These are phyloP conservation scores for Collybia mongolica DNA, from an alignment of 768 basidiomycete species.

Conservation along the genomic window DNA sequence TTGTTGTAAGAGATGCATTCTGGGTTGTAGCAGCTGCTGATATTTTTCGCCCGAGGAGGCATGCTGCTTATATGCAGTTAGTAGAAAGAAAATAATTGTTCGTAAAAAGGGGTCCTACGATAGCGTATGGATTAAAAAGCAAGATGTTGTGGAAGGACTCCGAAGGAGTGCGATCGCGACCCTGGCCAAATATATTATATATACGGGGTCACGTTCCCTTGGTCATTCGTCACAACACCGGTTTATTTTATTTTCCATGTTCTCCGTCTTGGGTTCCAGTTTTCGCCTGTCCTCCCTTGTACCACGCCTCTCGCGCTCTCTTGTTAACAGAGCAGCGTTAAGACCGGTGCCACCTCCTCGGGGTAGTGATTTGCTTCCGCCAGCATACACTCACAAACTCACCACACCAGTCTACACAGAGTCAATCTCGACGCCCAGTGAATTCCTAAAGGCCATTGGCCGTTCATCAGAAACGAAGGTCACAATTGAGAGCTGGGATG, in stretches of 20 bases:
- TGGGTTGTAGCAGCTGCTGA: conserved; percentile 2
- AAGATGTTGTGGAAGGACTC: no score
- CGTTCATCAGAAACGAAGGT: conserved; percentile 66
- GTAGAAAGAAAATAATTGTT: no score
- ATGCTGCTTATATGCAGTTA: no score
- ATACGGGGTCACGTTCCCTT: no score
- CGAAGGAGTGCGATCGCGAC: neutral
- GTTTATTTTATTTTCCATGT: conserved; percentile 7
- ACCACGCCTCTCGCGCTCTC: conserved; percentile 27
- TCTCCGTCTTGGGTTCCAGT: conserved; percentile 9
- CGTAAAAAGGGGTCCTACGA: no score
- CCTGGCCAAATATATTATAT: neutral
- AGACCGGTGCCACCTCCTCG: conserved; percentile 34
- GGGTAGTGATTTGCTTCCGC: conserved; percentile 24
- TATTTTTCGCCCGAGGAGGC: no score
- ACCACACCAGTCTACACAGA: conserved; percentile 28
- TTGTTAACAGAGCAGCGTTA: conserved; percentile 29
- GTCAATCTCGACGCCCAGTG: conserved; percentile 51
- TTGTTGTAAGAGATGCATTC: neutral
- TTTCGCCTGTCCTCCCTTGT: conserved; percentile 22
- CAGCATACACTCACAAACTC: conserved; percentile 9
- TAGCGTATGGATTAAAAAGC: no score
- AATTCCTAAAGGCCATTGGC: conserved; percentile 76
- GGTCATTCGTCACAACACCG: neutral
- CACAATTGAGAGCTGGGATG: conserved; percentile 64